Percentiles rank a stretch among this genome's conserved stretches.
phyloP scores from a whole-genome alignment of 1,284 basidiomycete species.

The Cutaneotrichosporon cutaneum region DNA sequence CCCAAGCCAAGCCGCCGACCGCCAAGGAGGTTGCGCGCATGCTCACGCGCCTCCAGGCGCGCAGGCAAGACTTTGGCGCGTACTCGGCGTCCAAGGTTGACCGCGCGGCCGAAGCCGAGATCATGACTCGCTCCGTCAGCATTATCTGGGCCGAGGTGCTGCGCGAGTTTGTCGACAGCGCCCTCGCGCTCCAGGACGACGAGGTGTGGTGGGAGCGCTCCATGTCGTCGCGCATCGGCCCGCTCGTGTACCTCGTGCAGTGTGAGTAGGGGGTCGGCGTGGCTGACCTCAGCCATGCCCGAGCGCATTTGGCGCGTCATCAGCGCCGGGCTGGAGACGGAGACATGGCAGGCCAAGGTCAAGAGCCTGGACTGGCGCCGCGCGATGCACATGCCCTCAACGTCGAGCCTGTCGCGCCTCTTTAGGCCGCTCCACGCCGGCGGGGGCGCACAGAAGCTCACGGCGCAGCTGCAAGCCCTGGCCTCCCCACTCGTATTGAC shows the following conservation, averaged over 20 bases:
- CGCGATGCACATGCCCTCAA: background rate
- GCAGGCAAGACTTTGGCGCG: slow-evolving; percentile 2
- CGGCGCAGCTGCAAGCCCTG: slow-evolving; percentile 30
- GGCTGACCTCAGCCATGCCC: slow-evolving; percentile 42
- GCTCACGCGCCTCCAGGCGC: slow-evolving; percentile 23
- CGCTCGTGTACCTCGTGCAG: slow-evolving; percentile 47
- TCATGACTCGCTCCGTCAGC: slow-evolving; percentile 47
- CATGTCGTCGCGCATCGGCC: slow-evolving; percentile 33
- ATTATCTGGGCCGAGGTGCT: slow-evolving; percentile 50
- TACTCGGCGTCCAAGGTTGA: slow-evolving; percentile 28
- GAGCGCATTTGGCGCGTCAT: slow-evolving; percentile 40
- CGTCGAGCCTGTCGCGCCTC: slow-evolving; percentile 3
- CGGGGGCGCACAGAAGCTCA: background rate
- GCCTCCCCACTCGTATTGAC: slow-evolving; percentile 47
- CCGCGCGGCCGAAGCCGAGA: slow-evolving; percentile 40
- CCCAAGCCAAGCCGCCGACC: slow-evolving; percentile 30
- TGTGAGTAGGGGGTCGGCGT: slow-evolving; percentile 34
- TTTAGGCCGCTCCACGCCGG: slow-evolving; percentile 20
- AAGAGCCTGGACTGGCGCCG: slow-evolving; percentile 26
- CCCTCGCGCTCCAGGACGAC: slow-evolving; percentile 46
- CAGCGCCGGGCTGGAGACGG: slow-evolving; percentile 13
- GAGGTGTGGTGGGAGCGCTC: slow-evolving; percentile 45
- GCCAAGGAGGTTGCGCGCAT: slow-evolving; percentile 33
- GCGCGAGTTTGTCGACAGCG: slow-evolving; percentile 40
- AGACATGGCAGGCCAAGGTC: slow-evolving; percentile 16